These are phyloP conservation scores for Clavulina sp. DNA, from an alignment of 768 basidiomycete genomes.

Conservation along the genomic window DNA sequence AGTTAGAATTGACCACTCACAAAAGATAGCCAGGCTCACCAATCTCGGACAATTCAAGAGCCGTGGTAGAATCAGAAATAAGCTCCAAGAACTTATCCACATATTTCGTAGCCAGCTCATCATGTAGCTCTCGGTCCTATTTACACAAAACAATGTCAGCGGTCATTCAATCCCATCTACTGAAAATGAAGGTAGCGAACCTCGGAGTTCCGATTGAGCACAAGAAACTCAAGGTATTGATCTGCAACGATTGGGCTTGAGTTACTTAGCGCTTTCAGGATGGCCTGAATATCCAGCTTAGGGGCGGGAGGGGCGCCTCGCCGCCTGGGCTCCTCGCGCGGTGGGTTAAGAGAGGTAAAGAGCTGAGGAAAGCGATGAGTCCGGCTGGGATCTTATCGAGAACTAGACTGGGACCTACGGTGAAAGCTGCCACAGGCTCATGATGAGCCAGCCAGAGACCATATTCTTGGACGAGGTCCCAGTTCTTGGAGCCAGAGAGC, in stretches of 20 bases:
- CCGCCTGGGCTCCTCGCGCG: too few species aligned
- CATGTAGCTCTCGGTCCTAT: slow-evolving; percentile 48
- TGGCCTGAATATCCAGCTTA: slow-evolving; percentile 39
- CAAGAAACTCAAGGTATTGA: slow-evolving; percentile 65
- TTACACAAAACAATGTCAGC: neutral
- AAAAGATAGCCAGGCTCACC: too few species aligned
- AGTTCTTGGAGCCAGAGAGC: slow-evolving; percentile 40
- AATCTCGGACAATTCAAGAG: neutral
- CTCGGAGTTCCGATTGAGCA: slow-evolving; percentile 46
- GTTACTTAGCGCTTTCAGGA: slow-evolving; percentile 38
- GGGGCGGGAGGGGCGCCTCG: slow-evolving; percentile 36
- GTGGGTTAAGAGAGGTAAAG: slow-evolving; percentile 32
- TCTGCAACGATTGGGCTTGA: slow-evolving; percentile 43
- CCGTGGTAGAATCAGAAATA: slow-evolving; percentile 22
- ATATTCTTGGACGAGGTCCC: slow-evolving; percentile 50
- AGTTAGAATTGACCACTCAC: neutral
- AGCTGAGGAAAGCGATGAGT: slow-evolving; percentile 26
- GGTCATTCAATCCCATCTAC: neutral
- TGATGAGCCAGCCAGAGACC: slow-evolving; percentile 61
- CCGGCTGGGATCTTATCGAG: neutral
- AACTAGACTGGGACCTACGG: slow-evolving; percentile 26
- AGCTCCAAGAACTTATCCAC: slow-evolving; percentile 36
- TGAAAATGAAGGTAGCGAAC: slow-evolving; percentile 24
- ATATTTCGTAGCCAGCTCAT: slow-evolving; percentile 39
- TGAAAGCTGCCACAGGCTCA: slow-evolving; percentile 52